phyloP scores from a whole-genome alignment of 2,329 filamentous ascomycete species.

The Epicoccum nigrum region DNA sequence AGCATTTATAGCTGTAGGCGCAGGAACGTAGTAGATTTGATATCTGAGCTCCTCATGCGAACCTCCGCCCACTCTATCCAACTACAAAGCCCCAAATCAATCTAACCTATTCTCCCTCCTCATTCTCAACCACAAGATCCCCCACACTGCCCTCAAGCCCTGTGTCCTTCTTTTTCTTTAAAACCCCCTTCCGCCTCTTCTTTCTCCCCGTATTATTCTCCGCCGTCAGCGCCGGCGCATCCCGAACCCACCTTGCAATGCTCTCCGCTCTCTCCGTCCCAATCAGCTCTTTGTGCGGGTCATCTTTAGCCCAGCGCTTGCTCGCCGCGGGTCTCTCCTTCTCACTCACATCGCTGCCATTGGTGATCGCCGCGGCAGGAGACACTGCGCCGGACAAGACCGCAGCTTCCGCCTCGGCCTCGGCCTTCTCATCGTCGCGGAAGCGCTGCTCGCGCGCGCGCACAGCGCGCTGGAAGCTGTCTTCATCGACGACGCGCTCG shows the following conservation, averaged over 20 bases:
- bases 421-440: slow-evolving; percentile 61
- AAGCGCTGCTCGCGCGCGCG: slow-evolving; percentile 63
- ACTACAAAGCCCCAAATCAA: too few relatives aligned
- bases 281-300: slow-evolving; percentile 64
- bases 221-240: slow-evolving; percentile 51
- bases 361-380: neutral
- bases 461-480: slow-evolving; percentile 68
- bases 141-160: neutral
- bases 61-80: too few relatives aligned
- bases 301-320: neutral
- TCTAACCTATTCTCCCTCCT: neutral
- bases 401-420: slow-evolving; percentile 21
- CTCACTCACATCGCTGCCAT: neutral
- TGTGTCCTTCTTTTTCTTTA: neutral
- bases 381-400: neutral
- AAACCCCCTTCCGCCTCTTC: slow-evolving; percentile 18
- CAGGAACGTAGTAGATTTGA: too few relatives aligned
- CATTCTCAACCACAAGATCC: neutral
- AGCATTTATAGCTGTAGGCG: too few relatives aligned
- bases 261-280: slow-evolving; percentile 71
- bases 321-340: neutral
- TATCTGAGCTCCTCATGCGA: too few relatives aligned
- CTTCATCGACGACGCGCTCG: slow-evolving; percentile 71
- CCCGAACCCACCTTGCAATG: slow-evolving; percentile 71
- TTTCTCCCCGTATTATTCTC: slow-evolving; percentile 32